These are phyloP conservation scores for Gremmenia infestans DNA, from an alignment of 2,329 filamentous ascomycete genomes.

Conservation along the genomic window DNA sequence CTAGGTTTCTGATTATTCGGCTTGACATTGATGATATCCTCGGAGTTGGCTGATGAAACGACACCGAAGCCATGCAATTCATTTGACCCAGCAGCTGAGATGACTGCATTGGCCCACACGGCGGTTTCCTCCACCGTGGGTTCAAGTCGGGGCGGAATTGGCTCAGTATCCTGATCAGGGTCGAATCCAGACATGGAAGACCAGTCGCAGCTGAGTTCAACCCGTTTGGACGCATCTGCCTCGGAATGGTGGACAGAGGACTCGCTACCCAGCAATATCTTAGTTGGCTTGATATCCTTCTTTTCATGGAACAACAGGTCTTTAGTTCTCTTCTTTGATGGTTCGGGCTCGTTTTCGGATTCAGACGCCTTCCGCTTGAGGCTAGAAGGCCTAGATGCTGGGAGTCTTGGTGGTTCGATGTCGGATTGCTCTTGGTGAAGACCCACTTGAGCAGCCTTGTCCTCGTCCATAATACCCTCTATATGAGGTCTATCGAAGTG, in stretches of 20 bases:
- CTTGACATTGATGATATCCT: slow-evolving; percentile 18
- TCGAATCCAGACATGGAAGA: not conserved
- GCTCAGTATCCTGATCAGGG: not conserved
- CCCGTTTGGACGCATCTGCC: not conserved
- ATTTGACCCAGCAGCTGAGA: not conserved
- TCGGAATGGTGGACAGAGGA: not conserved
- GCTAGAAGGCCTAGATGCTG: too few relatives aligned
- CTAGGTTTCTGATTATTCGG: slow-evolving; percentile 17
- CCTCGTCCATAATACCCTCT: not conserved
- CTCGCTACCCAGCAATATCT: not conserved
- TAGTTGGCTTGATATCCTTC: not conserved
- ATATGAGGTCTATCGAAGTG: not conserved
- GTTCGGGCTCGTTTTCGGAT: too few relatives aligned
- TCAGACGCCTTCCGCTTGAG: too few relatives aligned
- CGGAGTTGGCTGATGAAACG: not conserved
- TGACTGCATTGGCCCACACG: not conserved
- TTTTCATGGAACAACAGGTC: too few relatives aligned
- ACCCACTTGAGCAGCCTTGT: not conserved
- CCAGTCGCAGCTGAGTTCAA: not conserved
- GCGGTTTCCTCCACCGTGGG: not conserved
- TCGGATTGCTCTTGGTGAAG: not conserved
- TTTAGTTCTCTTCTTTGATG: too few relatives aligned
- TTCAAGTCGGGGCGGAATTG: not conserved
- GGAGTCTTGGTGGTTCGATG: too few relatives aligned
- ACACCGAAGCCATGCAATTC: not conserved